phyloP scores from a whole-genome alignment of 192 early-diverging fungal genomes.

The Gryganskiella cystojenkinii region DNA sequence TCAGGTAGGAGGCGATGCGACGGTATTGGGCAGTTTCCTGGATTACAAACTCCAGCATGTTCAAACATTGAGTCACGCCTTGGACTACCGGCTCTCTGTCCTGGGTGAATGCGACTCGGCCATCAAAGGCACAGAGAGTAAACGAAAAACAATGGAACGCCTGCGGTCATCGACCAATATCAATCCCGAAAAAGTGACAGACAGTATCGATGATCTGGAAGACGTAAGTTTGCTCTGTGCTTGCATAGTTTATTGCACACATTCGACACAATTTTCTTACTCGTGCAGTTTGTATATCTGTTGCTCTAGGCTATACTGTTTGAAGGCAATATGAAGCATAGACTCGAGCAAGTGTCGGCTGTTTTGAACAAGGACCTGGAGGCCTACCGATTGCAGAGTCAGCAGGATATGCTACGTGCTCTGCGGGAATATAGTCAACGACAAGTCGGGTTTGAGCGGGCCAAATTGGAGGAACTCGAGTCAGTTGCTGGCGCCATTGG shows the following conservation, averaged over 20 bases:
- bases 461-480: constrained; percentile 51
- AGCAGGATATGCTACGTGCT: constrained; percentile 49
- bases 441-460: constrained; percentile 55
- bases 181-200: constrained; percentile 54
- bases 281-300: too few relatives aligned
- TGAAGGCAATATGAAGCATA: constrained; percentile 54
- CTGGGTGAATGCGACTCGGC: constrained; percentile 51
- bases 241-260: not conserved
- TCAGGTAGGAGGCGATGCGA: constrained; percentile 52
- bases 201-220: constrained; percentile 56
- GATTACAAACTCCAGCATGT: constrained; percentile 53
- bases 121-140: constrained; percentile 53
- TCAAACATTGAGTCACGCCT: constrained; percentile 46
- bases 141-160: constrained; percentile 54
- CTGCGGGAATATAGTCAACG: constrained; percentile 52
- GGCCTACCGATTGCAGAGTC: constrained; percentile 47
- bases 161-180: constrained; percentile 57
- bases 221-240: constrained; percentile 40
- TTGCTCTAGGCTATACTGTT: constrained; percentile 49
- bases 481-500: constrained; percentile 23
- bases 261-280: not conserved
- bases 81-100: constrained; percentile 52
- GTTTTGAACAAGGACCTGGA: constrained; percentile 50
- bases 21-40: constrained; percentile 38
- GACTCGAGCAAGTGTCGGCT: constrained; percentile 49